Evolutionary conservation across 2,329 filamentous ascomycete genomes (phyloP).

Genomic region (Didymosphaeria variabile): DNA sequence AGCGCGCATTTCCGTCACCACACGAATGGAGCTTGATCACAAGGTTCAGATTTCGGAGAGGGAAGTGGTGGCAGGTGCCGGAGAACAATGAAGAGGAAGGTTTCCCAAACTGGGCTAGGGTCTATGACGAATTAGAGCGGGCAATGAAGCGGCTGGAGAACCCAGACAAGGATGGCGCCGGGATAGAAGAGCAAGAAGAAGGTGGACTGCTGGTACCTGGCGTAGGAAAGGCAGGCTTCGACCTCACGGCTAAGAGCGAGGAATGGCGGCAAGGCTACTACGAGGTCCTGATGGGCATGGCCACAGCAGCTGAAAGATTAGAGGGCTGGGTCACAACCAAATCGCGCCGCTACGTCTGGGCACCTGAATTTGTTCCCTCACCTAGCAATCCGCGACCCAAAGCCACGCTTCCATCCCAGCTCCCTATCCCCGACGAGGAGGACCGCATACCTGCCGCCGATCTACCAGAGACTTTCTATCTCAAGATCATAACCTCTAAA

Average conservation of each 20-base stretch:
- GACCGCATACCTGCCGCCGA: slow-evolving; percentile 74
- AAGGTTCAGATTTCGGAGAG: slow-evolving; percentile 72
- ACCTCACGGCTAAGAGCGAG: slow-evolving; percentile 79
- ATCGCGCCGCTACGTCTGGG: slow-evolving; percentile 69
- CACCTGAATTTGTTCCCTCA: slow-evolving; percentile 77
- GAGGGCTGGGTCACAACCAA: slow-evolving; percentile 81
- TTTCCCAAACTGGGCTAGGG: slow-evolving; percentile 74
- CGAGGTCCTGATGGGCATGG: slow-evolving; percentile 79
- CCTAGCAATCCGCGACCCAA: slow-evolving; percentile 84
- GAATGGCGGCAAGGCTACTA: slow-evolving; percentile 88
- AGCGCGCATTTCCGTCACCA: slow-evolving; percentile 81
- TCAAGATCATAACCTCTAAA: slow-evolving; percentile 79
- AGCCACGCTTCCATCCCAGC: slow-evolving; percentile 72
- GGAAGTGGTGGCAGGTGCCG: slow-evolving; percentile 55
- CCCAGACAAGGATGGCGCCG: slow-evolving; percentile 71
- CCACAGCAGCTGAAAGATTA: slow-evolving; percentile 78
- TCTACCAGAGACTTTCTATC: slow-evolving; percentile 78
- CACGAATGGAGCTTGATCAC: slow-evolving; percentile 80
- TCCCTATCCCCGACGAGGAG: slow-evolving; percentile 75
- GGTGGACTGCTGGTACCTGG: slow-evolving; percentile 55
- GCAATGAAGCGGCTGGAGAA: slow-evolving; percentile 76
- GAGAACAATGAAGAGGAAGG: slow-evolving; percentile 67
- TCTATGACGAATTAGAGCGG: slow-evolving; percentile 67
- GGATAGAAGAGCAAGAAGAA: slow-evolving; percentile 65
- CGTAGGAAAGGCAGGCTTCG: slow-evolving; percentile 63